Conservation (phyloP, 2,329 filamentous ascomycete genomes). For the Cercospora sp. region DNA sequence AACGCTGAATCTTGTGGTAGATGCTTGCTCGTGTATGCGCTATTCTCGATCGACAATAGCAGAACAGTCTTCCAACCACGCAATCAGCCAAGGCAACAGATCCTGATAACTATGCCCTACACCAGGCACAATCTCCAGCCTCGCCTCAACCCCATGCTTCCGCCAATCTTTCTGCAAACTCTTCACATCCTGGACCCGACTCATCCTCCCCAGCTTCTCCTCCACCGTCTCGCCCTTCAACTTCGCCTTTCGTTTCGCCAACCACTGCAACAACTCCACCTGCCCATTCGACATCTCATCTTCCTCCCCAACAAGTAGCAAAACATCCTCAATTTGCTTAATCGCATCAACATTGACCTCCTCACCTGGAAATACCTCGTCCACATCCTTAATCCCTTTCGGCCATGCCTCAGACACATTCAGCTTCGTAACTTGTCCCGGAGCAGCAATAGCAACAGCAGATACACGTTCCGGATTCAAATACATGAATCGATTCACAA, state of each 20-base stretch:
- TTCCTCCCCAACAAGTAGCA: constrained; percentile 15
- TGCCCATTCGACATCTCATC: constrained; percentile 10
- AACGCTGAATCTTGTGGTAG: neutral
- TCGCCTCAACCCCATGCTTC: constrained; percentile 15
- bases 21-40: no score
- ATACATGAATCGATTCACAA: constrained; percentile 22
- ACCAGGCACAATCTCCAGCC: constrained; percentile 17
- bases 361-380: constrained; percentile 4
- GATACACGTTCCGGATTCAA: constrained; percentile 16
- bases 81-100: neutral
- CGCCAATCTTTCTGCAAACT: constrained; percentile 17
- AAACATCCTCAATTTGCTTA: constrained; percentile 1
- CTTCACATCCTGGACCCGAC: constrained; percentile 14
- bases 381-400: constrained; percentile 6
- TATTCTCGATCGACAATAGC: neutral
- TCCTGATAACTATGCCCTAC: constrained; percentile 16
- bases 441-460: constrained; percentile 17
- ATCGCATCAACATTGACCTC: constrained; percentile 15
- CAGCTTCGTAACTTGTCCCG: constrained; percentile 19
- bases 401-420: constrained; percentile 15
- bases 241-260: constrained; percentile 7
- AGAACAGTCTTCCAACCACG: neutral
- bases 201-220: neutral
- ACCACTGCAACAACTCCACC: constrained; percentile 15
- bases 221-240: constrained; percentile 2